Conservation (phyloP, 2,329 filamentous ascomycete species). For the Colletotrichum filicis region DNA sequence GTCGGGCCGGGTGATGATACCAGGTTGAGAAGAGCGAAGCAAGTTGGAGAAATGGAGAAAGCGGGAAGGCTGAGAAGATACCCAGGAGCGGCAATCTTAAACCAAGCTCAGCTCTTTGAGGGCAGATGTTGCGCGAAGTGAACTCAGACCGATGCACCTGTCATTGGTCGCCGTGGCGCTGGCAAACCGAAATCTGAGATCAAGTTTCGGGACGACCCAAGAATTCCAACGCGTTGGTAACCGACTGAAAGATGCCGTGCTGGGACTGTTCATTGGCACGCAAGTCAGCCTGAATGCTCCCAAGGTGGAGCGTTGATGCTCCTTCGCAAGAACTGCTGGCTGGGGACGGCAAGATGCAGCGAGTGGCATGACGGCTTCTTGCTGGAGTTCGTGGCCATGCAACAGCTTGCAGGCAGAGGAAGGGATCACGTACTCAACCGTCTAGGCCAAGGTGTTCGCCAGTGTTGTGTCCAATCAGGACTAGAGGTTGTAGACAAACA, state of each 20-base stretch:
- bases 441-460: conserved; percentile 18
- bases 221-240: conserved; percentile 31
- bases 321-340: conserved; percentile 27
- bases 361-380: conserved; percentile 29
- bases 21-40: background rate
- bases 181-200: conserved; percentile 36
- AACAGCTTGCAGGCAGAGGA: conserved; percentile 11
- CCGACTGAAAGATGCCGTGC: conserved; percentile 28
- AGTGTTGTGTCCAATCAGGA: conserved; percentile 28
- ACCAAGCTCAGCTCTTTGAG: conserved; percentile 31
- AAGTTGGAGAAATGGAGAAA: conserved; percentile 2
- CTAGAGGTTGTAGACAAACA: conserved; percentile 28
- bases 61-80: conserved; percentile 10
- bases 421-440: conserved; percentile 37
- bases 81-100: conserved; percentile 27
- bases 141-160: conserved; percentile 26
- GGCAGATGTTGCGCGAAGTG: background rate
- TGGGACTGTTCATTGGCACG: conserved; percentile 29
- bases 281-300: conserved; percentile 23
- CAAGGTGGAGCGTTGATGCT: background rate
- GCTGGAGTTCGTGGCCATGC: conserved; percentile 32
- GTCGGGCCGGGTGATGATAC: background rate
- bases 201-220: conserved; percentile 32
- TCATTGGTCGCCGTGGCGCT: conserved; percentile 28
- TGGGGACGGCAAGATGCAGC: conserved; percentile 23